A percentile compares a stretch with the other conserved stretches of the same genome.
Conservation (phyloP, 352 stramenopile species). For the Poterioochromonas sp. region DNA sequence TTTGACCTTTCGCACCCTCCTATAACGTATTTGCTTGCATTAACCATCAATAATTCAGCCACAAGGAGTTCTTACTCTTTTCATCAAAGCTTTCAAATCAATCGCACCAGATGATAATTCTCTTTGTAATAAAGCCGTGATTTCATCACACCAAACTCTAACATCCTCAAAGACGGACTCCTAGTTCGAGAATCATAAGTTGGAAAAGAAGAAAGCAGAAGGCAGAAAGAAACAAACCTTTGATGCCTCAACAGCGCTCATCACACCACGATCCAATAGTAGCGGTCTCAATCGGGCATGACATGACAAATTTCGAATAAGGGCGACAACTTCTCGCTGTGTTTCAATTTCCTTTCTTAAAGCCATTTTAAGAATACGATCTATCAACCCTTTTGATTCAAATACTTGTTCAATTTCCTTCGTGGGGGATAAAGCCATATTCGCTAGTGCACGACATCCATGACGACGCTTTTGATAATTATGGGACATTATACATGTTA, state of each 20-base stretch:
- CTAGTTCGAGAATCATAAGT: background rate
- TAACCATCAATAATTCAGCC: background rate
- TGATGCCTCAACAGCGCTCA: slow-evolving; percentile 18
- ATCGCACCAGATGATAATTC: background rate
- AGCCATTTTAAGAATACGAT: slow-evolving; percentile 35
- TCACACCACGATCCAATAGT: slow-evolving; percentile 26
- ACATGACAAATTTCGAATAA: slow-evolving; percentile 34
- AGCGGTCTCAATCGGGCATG: slow-evolving; percentile 22
- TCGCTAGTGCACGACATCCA: slow-evolving; percentile 23
- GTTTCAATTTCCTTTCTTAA: slow-evolving; percentile 34
- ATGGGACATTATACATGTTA: slow-evolving; percentile 32
- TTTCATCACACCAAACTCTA: slow-evolving; percentile 20
- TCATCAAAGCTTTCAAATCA: slow-evolving; percentile 25
- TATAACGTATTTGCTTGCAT: background rate
- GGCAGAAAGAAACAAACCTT: slow-evolving; percentile 16
- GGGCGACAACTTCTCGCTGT: slow-evolving; percentile 27
- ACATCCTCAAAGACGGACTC: slow-evolving; percentile 27
- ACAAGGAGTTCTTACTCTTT: background rate
- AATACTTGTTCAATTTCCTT: slow-evolving; percentile 34
- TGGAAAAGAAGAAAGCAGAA: no score
- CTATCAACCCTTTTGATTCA: slow-evolving; percentile 26
- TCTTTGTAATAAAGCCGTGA: background rate
- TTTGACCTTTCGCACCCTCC: slow-evolving; percentile 7
- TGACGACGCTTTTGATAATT: slow-evolving; percentile 33
- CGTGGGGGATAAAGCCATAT: slow-evolving; percentile 28